Conservation (phyloP, 2,329 filamentous ascomycete species). For the Cyphellophora attinorum region DNA sequence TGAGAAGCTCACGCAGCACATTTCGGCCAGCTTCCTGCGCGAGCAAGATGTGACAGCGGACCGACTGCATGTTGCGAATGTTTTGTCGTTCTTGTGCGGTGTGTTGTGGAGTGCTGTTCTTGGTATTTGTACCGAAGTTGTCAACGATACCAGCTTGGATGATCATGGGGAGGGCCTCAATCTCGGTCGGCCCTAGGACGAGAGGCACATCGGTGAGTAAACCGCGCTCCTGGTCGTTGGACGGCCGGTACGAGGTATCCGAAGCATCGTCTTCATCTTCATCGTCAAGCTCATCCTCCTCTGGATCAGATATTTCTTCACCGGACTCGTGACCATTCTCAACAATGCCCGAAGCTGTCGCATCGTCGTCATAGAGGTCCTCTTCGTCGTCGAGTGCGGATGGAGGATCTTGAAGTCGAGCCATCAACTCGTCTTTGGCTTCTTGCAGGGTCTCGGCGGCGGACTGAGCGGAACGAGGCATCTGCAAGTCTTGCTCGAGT, state of each 20-base stretch:
- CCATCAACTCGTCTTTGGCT: constrained; percentile 42
- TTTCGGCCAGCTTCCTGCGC: constrained; percentile 87
- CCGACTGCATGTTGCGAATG: constrained; percentile 73
- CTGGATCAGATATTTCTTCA: constrained; percentile 28
- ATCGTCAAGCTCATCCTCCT: constrained; percentile 39
- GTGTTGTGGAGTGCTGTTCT: constrained; percentile 17
- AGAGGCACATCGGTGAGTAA: constrained; percentile 88
- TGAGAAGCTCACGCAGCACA: constrained; percentile 77
- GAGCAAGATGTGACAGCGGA: constrained; percentile 79
- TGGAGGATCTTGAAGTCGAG: constrained; percentile 34
- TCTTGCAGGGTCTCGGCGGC: constrained; percentile 41
- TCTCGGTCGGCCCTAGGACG: constrained; percentile 87
- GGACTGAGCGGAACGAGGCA: constrained; percentile 37
- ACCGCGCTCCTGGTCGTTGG: constrained; percentile 54
- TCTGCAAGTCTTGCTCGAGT: constrained; percentile 35
- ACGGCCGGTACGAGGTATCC: constrained; percentile 41
- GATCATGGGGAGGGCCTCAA: constrained; percentile 94
- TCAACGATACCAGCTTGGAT: constrained; percentile 91
- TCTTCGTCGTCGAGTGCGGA: constrained; percentile 27
- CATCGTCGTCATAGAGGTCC: constrained; percentile 28
- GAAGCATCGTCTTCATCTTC: constrained; percentile 46
- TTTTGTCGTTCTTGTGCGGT: constrained; percentile 52
- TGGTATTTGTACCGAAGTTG: constrained; percentile 54
- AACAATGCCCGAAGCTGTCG: constrained; percentile 28
- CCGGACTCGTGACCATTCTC: constrained; percentile 33